phyloP scores from a whole-genome alignment of 257 asterid species.

The Solanum pennellii region DNA sequence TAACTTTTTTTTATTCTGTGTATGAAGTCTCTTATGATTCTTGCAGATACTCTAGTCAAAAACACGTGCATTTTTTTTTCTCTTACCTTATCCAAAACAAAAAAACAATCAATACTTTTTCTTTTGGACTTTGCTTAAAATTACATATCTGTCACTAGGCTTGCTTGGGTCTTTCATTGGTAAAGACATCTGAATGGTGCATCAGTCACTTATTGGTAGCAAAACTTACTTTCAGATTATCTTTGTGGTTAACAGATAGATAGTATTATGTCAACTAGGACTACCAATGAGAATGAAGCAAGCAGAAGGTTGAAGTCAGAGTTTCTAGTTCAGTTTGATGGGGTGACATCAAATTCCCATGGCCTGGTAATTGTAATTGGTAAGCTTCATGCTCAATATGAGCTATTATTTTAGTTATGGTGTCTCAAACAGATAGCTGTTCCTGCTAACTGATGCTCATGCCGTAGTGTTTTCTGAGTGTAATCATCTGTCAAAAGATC shows the following conservation, averaged over 20 bases:
- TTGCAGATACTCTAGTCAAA: not conserved
- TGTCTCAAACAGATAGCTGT: not conserved
- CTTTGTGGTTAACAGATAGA: conserved; percentile 55
- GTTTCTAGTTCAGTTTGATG: conserved; percentile 92
- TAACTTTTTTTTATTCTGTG: not conserved
- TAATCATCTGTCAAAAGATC: not conserved
- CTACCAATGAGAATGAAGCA: conserved; percentile 89
- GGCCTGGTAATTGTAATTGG: conserved; percentile 90
- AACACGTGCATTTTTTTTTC: not conserved
- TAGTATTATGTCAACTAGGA: conserved; percentile 95
- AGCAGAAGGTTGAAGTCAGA: conserved; percentile 97
- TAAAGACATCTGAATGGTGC: not conserved
- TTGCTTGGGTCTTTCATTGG: not conserved
- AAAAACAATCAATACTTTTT: not conserved
- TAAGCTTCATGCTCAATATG: conserved; percentile 22
- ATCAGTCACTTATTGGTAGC: not conserved
- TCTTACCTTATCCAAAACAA: not conserved
- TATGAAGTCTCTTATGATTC: not conserved
- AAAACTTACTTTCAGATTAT: conserved; percentile 1
- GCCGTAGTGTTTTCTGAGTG: conserved; percentile 1
- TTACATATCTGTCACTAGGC: not conserved
- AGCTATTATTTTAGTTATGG: not conserved
- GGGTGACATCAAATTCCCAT: conserved; percentile 76
- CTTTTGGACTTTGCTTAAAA: not conserved
- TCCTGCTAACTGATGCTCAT: not conserved